These are phyloP conservation scores for Xylaria sp. DNA, from an alignment of 2,329 filamentous ascomycete species.

Conservation along the genomic window DNA sequence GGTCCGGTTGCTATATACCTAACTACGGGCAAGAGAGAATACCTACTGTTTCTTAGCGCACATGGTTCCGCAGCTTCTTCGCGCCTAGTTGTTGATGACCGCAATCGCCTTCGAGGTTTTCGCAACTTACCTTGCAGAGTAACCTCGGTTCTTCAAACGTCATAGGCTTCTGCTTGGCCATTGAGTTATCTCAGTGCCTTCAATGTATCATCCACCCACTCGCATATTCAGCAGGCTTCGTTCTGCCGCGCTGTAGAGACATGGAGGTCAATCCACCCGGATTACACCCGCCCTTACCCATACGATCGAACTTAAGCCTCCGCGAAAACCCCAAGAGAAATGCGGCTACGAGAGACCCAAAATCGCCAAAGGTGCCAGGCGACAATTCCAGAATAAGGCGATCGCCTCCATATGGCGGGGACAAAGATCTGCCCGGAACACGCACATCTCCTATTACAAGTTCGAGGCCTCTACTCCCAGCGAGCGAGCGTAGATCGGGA, in stretches of 20 bases:
- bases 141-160: slow-evolving; percentile 10
- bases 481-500: slow-evolving; percentile 41
- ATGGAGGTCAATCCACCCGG: slow-evolving; percentile 47
- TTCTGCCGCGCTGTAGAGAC: slow-evolving; percentile 47
- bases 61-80: slow-evolving; percentile 16
- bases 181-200: slow-evolving; percentile 32
- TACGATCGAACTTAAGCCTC: slow-evolving; percentile 42
- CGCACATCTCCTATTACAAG: slow-evolving; percentile 39
- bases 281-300: slow-evolving; percentile 40
- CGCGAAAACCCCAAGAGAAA: slow-evolving; percentile 40
- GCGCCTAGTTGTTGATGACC: slow-evolving; percentile 16
- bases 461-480: slow-evolving; percentile 46
- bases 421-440: slow-evolving; percentile 39
- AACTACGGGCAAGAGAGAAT: slow-evolving; percentile 10
- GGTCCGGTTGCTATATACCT: slow-evolving; percentile 12
- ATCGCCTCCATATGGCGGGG: slow-evolving; percentile 39
- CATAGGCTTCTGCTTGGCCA: slow-evolving; percentile 13
- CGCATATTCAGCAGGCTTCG: slow-evolving; percentile 43
- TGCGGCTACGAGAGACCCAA: slow-evolving; percentile 40
- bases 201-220: slow-evolving; percentile 46
- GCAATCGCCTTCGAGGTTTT: slow-evolving; percentile 10
- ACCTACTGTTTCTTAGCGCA: slow-evolving; percentile 18
- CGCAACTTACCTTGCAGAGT: slow-evolving; percentile 12
- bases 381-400: slow-evolving; percentile 41
- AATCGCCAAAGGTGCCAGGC: slow-evolving; percentile 31